phyloP scores from a whole-genome alignment of 2,329 filamentous ascomycete species.

The Penicillium sp. region DNA sequence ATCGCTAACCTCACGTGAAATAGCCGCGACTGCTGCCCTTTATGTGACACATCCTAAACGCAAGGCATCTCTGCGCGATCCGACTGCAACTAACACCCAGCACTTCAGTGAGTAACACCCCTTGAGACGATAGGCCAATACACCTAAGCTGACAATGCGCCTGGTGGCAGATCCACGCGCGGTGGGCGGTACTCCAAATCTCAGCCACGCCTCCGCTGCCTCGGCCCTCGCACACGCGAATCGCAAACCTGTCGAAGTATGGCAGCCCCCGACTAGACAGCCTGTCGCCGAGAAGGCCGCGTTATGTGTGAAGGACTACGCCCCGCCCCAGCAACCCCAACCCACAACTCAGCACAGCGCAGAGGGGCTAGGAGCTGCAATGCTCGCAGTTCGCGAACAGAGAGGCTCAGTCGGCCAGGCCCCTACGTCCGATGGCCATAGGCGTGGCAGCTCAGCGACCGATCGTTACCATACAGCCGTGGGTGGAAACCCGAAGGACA shows the following conservation, averaged over 20 bases:
- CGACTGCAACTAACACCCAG: conserved; percentile 16
- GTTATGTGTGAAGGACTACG: conserved; percentile 59
- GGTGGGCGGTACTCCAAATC: conserved; percentile 59
- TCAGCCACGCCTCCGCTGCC: conserved; percentile 62
- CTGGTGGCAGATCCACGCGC: conserved; percentile 23
- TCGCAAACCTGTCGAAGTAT: conserved; percentile 63
- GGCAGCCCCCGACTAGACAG: conserved; percentile 62
- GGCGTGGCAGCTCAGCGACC: conserved; percentile 47
- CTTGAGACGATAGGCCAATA: neutral
- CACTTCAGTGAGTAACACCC: conserved; percentile 24
- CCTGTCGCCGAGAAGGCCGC: conserved; percentile 62
- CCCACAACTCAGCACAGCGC: conserved; percentile 56
- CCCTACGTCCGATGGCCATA: conserved; percentile 10
- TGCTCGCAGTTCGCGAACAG: conserved; percentile 55
- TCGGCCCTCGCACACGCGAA: conserved; percentile 73
- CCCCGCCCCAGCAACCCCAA: conserved; percentile 32
- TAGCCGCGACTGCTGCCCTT: conserved; percentile 62
- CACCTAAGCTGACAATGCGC: conserved; percentile 5
- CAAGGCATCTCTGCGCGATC: conserved; percentile 30
- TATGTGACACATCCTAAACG: conserved; percentile 52
- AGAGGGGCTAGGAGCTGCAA: conserved; percentile 71
- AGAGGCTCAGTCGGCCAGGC: conserved; percentile 16
- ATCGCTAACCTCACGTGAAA: conserved; percentile 14
- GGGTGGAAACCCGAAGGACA: conserved; percentile 50
- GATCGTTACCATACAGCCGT: conserved; percentile 49